Base-by-base conservation (phyloP, 768 basidiomycete species). In the Mrakia gelida region DNA sequence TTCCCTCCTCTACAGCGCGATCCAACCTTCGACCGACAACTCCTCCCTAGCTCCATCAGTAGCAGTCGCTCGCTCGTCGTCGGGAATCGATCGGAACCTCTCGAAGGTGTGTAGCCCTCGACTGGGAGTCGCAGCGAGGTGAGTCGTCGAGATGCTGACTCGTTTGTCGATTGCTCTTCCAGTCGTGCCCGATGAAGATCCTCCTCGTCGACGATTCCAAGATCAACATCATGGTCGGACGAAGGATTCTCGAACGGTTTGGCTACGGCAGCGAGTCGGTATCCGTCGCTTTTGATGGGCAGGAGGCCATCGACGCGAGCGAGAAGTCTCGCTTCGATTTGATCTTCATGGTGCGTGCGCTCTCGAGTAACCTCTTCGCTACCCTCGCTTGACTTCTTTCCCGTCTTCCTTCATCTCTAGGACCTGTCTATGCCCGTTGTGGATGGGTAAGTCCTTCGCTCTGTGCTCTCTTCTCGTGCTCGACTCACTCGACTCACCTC, bases 181-280 rank as follows among this genome's bases (percentile, higher is more conserved):
- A 71, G 38, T 21, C 38, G 28, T 77, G 26, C 21, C 76, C 76
- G 38, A 56, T 77, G 32, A 61, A 63, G 38, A 77, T 71, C 15
- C 41, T 71, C 8, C 59, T 71, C 3, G 71, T 77, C 56, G 76
- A 77, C 49, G 71, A 70, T 18, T 45, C 67, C 1, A 70, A 70
- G 41, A 59, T 77, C 70, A 77, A 77, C 76, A 77, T 70, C 32
- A 59, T 77, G 52, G 76, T 77, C 10, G 76, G 76, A 10, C 59
- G 45, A 11, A 71, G 41, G 30, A 71, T 77, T 32, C 76, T 71
- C 13, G 76, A 77, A 16, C 68, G 67, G 9, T 72, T 77, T 32
- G 76, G 70, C 4, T 77, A 71, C 56, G 18, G 56, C 10, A 32
- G 28, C 41, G 34, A 41, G 18, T 70, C 67, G 38, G 43, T 77